phyloP scores from a whole-genome alignment of 2,329 filamentous ascomycete genomes.

The Sclerotinia nivalis region DNA sequence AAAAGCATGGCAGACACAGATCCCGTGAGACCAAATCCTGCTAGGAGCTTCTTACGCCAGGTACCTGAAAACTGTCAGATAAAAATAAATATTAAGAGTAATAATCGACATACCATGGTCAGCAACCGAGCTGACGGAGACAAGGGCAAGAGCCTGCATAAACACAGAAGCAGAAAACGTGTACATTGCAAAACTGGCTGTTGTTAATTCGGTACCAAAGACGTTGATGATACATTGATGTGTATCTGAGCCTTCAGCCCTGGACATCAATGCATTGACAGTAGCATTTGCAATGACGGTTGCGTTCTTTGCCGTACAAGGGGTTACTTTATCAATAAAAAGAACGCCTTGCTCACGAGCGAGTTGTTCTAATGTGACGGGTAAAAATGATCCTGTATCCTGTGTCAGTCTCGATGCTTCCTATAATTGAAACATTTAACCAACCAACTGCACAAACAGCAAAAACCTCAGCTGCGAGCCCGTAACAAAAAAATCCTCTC shows the following conservation, averaged over 20 bases:
- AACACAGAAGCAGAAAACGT: conserved; percentile 92
- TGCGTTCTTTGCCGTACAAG: conserved; percentile 60
- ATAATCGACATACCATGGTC: conserved; percentile 68
- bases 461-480: conserved; percentile 93
- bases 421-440: conserved; percentile 35
- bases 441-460: conserved; percentile 83
- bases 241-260: conserved; percentile 32
- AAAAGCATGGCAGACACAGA: conserved; percentile 84
- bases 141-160: conserved; percentile 82
- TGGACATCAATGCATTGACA: conserved; percentile 32
- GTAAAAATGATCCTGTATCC: conserved; percentile 75
- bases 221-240: conserved; percentile 72
- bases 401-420: conserved; percentile 41
- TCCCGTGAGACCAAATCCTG: conserved; percentile 81
- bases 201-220: conserved; percentile 84
- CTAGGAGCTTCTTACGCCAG: conserved; percentile 83
- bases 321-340: conserved; percentile 70
- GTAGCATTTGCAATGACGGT: conserved; percentile 26
- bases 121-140: conserved; percentile 92
- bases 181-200: conserved; percentile 96
- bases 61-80: conserved; percentile 43
- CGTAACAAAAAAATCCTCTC: conserved; percentile 91
- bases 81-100: not conserved
- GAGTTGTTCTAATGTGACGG: conserved; percentile 90
- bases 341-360: conserved; percentile 90